Percentiles rank a stretch among this genome's conserved stretches.
Evolutionary conservation across 768 basidiomycete genomes (phyloP).

Genomic region (Collybia sordida): DNA sequence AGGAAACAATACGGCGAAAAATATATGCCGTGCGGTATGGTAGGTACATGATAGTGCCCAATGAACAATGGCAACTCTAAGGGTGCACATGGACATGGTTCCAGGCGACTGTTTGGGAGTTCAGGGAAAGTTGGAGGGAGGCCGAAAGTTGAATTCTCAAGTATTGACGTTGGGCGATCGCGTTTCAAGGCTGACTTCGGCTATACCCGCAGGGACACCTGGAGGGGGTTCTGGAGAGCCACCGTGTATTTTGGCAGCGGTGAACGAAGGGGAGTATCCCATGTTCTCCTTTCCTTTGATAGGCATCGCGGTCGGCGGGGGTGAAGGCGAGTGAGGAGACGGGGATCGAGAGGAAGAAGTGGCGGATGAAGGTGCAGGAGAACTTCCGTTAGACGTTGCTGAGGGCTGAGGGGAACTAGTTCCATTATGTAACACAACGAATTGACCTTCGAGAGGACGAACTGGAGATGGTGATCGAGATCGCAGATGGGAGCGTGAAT

Average conservation of each 20-base stretch:
- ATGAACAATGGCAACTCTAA: no score
- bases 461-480: conserved; percentile 12
- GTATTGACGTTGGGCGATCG: no score
- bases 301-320: conserved; percentile 31
- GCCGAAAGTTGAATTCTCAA: no score
- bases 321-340: conserved; percentile 35
- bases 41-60: no score
- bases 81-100: no score
- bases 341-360: conserved; percentile 53
- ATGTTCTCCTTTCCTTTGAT: conserved; percentile 4
- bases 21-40: no score
- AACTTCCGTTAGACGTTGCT: conserved; percentile 45
- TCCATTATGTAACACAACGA: conserved; percentile 12
- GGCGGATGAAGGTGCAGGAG: conserved; percentile 58
- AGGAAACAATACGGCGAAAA: no score
- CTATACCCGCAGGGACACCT: conserved; percentile 5
- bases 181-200: no score
- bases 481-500: conserved; percentile 17
- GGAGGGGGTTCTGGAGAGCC: conserved; percentile 3
- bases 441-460: conserved; percentile 3
- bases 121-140: no score
- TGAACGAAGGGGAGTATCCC: neutral
- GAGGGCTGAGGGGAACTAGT: conserved; percentile 26
- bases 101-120: no score
- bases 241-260: neutral